A percentile compares a stretch with the other conserved stretches of the same genome.
phyloP scores from a whole-genome alignment of 2,329 filamentous ascomycete species.

The Colletotrichum viniferum region DNA sequence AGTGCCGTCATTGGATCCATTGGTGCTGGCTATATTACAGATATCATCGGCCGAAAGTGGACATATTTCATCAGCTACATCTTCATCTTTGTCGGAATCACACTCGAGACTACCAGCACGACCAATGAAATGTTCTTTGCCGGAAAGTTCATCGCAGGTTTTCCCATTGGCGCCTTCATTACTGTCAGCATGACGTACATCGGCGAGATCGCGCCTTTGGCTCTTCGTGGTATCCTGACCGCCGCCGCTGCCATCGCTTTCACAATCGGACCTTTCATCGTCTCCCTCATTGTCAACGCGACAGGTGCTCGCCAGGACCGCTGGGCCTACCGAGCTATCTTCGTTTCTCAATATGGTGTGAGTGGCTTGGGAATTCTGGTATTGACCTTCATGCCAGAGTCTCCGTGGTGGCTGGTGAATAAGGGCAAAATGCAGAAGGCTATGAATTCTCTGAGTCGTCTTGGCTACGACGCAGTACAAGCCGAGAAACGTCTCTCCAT shows the following conservation, averaged over 20 bases:
- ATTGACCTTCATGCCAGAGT: slow-evolving; percentile 40
- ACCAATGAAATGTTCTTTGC: slow-evolving; percentile 44
- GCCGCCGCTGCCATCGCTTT: slow-evolving; percentile 30
- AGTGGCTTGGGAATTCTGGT: slow-evolving; percentile 9
- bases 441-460: slow-evolving; percentile 28
- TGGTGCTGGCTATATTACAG: slow-evolving; percentile 11
- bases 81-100: slow-evolving; percentile 40
- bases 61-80: slow-evolving; percentile 36
- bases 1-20: slow-evolving; percentile 17
- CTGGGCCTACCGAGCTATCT: slow-evolving; percentile 34
- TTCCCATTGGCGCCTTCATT: slow-evolving; percentile 33
- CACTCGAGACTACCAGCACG: slow-evolving; percentile 33
- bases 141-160: slow-evolving; percentile 47
- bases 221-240: slow-evolving; percentile 31
- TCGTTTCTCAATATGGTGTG: slow-evolving; percentile 17
- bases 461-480: slow-evolving; percentile 31
- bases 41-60: slow-evolving; percentile 19
- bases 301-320: slow-evolving; percentile 27
- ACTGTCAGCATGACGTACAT: slow-evolving; percentile 33
- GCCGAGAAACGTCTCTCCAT: slow-evolving; percentile 33
- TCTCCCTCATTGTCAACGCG: slow-evolving; percentile 34
- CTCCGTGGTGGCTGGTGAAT: slow-evolving; percentile 44
- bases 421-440: slow-evolving; percentile 27
- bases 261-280: slow-evolving; percentile 30
- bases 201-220: slow-evolving; percentile 33